A percentile compares a stretch with the other conserved stretches of the same genome.
phyloP scores from a whole-genome alignment of 768 basidiomycete species.

The Lactarius pseudohatsudake region DNA sequence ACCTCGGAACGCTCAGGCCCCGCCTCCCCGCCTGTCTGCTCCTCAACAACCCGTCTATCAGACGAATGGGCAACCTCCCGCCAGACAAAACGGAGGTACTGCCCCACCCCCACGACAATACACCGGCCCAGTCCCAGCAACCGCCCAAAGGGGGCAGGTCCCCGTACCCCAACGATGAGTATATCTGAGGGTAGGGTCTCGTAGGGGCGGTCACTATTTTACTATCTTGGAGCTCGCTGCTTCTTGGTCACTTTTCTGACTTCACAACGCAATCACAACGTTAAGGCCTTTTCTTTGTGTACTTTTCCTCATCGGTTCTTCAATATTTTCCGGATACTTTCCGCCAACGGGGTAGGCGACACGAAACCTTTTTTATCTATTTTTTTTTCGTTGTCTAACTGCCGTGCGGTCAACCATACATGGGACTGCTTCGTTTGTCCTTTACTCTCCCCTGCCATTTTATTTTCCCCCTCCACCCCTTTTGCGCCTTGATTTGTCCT shows the following conservation, averaged over 20 bases:
- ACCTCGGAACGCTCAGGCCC: conserved; percentile 22
- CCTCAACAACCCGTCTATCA: conserved; percentile 37
- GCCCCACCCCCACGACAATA: conserved; percentile 30
- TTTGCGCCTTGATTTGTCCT: conserved; percentile 21
- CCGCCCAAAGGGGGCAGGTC: conserved; percentile 31
- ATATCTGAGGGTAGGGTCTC: background rate
- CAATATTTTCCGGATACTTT: background rate
- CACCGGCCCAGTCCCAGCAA: conserved; percentile 23
- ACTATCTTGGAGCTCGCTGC: conserved; percentile 4
- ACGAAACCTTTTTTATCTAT: conserved; percentile 19
- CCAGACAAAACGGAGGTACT: conserved; percentile 33
- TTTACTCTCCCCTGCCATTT: background rate
- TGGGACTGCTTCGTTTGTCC: conserved; percentile 12
- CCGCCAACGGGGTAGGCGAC: conserved; percentile 13
- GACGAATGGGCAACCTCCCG: conserved; percentile 32
- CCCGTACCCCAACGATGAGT: conserved; percentile 29
- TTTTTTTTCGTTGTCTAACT: conserved; percentile 25
- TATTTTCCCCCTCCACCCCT: background rate
- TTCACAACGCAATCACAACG: conserved; percentile 20
- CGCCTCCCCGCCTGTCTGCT: conserved; percentile 17
- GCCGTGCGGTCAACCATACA: conserved; percentile 9
- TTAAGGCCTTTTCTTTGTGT: conserved; percentile 18
- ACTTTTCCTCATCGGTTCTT: conserved; percentile 1
- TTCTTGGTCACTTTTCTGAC: conserved; percentile 15
- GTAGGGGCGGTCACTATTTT: conserved; percentile 2